Evolutionary conservation across 257 asterid species (phyloP), one percentile per base, ranked within the genome.

Genomic region (Solanum clarkiae): DNA sequence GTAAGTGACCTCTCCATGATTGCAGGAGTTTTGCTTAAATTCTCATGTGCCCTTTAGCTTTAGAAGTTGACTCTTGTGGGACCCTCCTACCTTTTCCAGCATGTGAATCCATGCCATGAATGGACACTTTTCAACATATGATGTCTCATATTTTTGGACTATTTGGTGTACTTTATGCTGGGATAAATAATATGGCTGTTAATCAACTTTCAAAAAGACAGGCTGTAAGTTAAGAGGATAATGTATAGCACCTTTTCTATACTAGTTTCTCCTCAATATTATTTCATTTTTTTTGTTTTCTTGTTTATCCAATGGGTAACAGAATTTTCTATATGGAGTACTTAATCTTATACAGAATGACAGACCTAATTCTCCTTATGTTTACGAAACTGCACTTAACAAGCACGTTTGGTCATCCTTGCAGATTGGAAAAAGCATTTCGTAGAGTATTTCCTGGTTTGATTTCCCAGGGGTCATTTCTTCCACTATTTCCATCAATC

Each of bases 401-500:
- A 53, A 51, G 17, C 40, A 79, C 7, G 10, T 62, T 65, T 65
- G 71, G 68, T 84, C 45, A 53, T 69, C 62, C 71, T 85, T 88
- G 88, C 94, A 94, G 98, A 83, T 89, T 96, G 86, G 97, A 92
- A 80, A 90, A 90, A 60, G 84, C 84, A 84, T 95, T 95, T 81
- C 84, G 88, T 29, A 84, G 87, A 85, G 90, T 94, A 53, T 90
- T 93, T 86, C 89, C 95, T 16, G 92, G 92, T 85, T 88, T 96
- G 81, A 89, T 94, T 84, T 93, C 98, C 72, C 91, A 92, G 84
- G 98, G 99, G 84, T 93, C 98, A 63, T 94, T 95, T 90, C 91
- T 95, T 86, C 95, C 98, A 57, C 88, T 94, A 47, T 93, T 96
- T 88, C 92, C 97, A 44, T 90, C 97, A 59, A 88, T 95, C 10